These are phyloP conservation scores for Gossypium thurberi DNA, from an alignment of 345 rosid genomes.

Conservation along the genomic window DNA sequence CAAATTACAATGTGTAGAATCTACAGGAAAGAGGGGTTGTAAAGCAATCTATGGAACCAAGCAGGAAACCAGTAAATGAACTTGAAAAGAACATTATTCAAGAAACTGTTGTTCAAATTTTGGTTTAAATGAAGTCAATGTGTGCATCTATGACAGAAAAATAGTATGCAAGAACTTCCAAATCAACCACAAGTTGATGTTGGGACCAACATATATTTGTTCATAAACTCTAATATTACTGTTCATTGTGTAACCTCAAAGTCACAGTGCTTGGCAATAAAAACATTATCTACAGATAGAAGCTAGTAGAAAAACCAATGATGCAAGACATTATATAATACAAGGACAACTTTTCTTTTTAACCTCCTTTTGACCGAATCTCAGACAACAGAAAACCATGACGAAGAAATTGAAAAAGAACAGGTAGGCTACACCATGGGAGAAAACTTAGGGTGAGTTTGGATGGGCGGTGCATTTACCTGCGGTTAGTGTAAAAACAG, in stretches of 20 bases:
- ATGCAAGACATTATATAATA: not conserved
- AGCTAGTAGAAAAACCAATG: not conserved
- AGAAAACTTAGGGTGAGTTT: not conserved
- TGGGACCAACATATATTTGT: not conserved
- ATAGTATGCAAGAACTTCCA: not conserved
- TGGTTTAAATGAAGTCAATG: not conserved
- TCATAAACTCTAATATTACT: not conserved
- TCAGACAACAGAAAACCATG: not conserved
- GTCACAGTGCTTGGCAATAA: no score
- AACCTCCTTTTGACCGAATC: not conserved
- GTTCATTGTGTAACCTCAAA: not conserved
- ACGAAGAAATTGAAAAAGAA: not conserved
- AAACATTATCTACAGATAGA: no score
- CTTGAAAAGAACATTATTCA: not conserved
- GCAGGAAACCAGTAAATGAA: no score
- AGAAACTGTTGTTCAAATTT: not conserved
- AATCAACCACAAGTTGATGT: not conserved
- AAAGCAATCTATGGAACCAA: not conserved
- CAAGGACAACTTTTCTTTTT: not conserved
- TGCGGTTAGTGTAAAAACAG: no score
- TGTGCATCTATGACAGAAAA: not conserved
- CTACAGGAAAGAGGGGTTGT: not conserved
- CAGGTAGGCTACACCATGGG: not conserved
- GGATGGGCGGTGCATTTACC: no score
- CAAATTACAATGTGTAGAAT: not conserved